Percentiles rank a stretch among this genome's conserved stretches.
Evolutionary conservation across 1,284 basidiomycete species (phyloP).

Genomic region (Erythrobasidium hasegawianum): DNA sequence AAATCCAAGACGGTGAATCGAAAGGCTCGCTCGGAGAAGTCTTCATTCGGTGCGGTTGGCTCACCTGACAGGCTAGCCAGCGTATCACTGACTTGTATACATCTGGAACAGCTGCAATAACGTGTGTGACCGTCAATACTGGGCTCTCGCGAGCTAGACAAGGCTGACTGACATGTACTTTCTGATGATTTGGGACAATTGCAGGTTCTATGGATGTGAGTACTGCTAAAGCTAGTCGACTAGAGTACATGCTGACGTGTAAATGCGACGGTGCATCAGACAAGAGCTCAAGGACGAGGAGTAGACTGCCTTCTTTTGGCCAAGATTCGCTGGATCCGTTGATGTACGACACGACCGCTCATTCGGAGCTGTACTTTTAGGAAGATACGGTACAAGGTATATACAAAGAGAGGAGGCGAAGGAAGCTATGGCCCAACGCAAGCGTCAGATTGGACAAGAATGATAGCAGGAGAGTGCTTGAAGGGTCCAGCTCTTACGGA

Average conservation of each 20-base stretch:
- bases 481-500: background rate
- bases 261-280: conserved; percentile 1
- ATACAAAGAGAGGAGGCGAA: background rate
- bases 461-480: background rate
- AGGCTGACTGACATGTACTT: background rate
- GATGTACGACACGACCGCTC: too few species aligned
- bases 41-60: conserved; percentile 74
- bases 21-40: conserved; percentile 96
- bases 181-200: background rate
- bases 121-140: conserved; percentile 5
- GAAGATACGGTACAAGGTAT: background rate
- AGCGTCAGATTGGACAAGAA: background rate
- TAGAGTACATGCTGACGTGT: conserved; percentile 1
- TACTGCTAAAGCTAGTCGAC: background rate
- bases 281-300: conserved; percentile 34
- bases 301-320: conserved; percentile 8
- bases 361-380: background rate
- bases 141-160: background rate
- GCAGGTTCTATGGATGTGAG: conserved; percentile 38
- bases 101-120: conserved; percentile 34
- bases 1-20: conserved; percentile 93
- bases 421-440: background rate
- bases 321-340: too few species aligned
- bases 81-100: background rate
- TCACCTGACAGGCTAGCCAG: background rate